Percentiles rank a stretch among this genome's conserved stretches.
These are phyloP conservation scores for Lachnellula subtilissima DNA, from an alignment of 2,329 filamentous ascomycete genomes.

Conservation along the genomic window DNA sequence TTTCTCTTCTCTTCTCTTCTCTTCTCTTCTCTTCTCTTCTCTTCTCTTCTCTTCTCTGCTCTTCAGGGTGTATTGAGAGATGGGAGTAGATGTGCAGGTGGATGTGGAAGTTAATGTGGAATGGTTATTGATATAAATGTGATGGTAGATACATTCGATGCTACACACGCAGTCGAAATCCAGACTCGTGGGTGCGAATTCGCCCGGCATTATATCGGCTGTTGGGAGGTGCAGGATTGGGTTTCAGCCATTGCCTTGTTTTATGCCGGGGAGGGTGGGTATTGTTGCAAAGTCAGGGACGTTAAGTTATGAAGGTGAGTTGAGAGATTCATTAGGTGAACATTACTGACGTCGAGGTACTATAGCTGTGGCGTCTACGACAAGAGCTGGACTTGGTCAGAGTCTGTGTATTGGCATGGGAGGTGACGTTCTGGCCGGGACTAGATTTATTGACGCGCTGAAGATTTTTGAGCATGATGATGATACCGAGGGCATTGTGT, in stretches of 20 bases:
- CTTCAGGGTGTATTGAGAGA: neutral
- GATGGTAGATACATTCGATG: conserved; percentile 58
- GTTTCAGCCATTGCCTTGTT: conserved; percentile 72
- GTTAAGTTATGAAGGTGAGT: conserved; percentile 58
- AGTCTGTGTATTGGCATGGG: conserved; percentile 70
- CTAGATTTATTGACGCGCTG: conserved; percentile 66
- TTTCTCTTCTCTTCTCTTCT: no score
- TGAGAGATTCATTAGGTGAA: no score
- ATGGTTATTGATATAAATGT: no score
- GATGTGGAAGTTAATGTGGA: no score
- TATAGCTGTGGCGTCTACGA: conserved; percentile 62
- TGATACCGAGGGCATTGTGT: conserved; percentile 61
- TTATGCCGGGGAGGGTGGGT: conserved; percentile 61
- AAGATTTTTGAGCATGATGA: conserved; percentile 60
- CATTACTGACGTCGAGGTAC: neutral
- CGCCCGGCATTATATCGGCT: conserved; percentile 69
- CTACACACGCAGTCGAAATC: conserved; percentile 64
- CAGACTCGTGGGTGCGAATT: conserved; percentile 66
- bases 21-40: no score
- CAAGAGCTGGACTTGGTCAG: conserved; percentile 64
- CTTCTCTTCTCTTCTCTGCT: no score
- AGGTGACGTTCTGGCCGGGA: conserved; percentile 68
- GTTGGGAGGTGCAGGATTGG: conserved; percentile 66
- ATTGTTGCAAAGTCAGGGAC: conserved; percentile 73
- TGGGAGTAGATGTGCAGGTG: no score